These are phyloP conservation scores for Ascochyta lentis DNA, from an alignment of 2,329 filamentous ascomycete species.

Conservation along the genomic window DNA sequence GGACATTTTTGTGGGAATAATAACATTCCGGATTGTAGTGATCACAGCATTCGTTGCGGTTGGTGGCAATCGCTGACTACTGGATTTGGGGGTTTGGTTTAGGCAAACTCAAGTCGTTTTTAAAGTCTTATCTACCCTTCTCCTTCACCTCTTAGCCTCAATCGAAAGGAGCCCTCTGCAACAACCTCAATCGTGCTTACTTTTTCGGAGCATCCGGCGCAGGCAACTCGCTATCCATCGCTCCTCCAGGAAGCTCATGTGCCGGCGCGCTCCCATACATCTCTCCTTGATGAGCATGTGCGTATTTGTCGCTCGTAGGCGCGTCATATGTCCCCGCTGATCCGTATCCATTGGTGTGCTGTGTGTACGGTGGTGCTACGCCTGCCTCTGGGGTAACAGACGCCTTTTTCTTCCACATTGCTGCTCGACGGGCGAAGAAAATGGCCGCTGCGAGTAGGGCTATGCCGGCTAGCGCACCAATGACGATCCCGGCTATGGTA, in stretches of 20 bases:
- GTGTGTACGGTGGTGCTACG: neutral
- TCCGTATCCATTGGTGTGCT: neutral
- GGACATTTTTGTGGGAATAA: too few species aligned
- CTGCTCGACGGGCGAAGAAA: neutral
- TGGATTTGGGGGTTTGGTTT: too few species aligned
- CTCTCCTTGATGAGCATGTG: neutral
- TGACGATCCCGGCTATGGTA: neutral
- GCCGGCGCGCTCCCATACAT: neutral
- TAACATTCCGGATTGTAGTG: too few species aligned
- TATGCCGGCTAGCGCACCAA: neutral
- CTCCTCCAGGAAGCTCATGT: neutral
- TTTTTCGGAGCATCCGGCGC: neutral
- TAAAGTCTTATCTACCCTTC: too few species aligned
- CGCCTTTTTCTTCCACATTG: constrained; percentile 1
- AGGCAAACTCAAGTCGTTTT: too few species aligned
- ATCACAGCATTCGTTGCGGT: too few species aligned
- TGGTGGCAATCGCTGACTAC: too few species aligned
- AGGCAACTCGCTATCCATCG: neutral
- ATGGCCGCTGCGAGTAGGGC: neutral
- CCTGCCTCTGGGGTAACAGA: neutral
- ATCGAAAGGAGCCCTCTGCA: too few species aligned
- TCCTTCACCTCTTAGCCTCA: too few species aligned
- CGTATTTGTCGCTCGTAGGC: neutral
- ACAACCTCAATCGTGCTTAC: too few species aligned
- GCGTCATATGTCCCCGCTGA: neutral